These are phyloP conservation scores for Herpetomonas tarakana DNA, from an alignment of 208 protist species.

Conservation along the genomic window DNA sequence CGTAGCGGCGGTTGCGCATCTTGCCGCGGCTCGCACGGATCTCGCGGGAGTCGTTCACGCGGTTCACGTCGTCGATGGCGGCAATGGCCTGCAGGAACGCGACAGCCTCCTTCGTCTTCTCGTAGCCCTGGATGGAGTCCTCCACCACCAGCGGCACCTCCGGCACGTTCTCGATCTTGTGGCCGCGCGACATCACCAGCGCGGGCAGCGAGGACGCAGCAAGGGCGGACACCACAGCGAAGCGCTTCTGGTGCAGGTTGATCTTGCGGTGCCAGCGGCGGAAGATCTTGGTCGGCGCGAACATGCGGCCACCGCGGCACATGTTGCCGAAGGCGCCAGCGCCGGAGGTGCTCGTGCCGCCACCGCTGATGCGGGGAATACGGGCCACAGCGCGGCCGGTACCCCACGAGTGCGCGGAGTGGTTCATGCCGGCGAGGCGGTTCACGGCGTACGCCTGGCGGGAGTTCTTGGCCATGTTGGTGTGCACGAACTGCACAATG, in stretches of 20 bases:
- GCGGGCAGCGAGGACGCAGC: constrained; percentile 96
- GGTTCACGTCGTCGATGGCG: constrained; percentile 95
- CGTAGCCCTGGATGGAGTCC: constrained; percentile 83
- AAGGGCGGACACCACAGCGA: constrained; percentile 97
- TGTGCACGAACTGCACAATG: constrained; percentile 95
- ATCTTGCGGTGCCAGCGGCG: constrained; percentile 97
- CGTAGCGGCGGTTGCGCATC: constrained; percentile 97
- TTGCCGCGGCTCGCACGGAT: constrained; percentile 97
- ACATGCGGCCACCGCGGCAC: constrained; percentile 99
- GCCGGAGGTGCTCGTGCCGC: constrained; percentile 97
- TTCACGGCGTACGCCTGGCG: constrained; percentile 97
- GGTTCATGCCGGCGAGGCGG: constrained; percentile 94
- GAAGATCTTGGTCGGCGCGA: constrained; percentile 97
- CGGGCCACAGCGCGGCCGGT: constrained; percentile 99
- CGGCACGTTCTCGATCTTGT: constrained; percentile 93
- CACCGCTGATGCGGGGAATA: constrained; percentile 98
- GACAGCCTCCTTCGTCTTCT: constrained; percentile 97
- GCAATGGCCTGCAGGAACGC: constrained; percentile 91
- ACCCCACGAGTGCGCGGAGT: constrained; percentile 99
- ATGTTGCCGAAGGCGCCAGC: constrained; percentile 99
- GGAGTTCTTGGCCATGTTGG: constrained; percentile 97
- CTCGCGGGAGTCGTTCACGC: constrained; percentile 82
- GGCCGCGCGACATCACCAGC: constrained; percentile 98
- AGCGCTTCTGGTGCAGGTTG: constrained; percentile 97
- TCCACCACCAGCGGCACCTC: constrained; percentile 98